Evolutionary conservation across 192 early-diverging fungal genomes (phyloP).

Genomic region (Backusella macrospora): DNA sequence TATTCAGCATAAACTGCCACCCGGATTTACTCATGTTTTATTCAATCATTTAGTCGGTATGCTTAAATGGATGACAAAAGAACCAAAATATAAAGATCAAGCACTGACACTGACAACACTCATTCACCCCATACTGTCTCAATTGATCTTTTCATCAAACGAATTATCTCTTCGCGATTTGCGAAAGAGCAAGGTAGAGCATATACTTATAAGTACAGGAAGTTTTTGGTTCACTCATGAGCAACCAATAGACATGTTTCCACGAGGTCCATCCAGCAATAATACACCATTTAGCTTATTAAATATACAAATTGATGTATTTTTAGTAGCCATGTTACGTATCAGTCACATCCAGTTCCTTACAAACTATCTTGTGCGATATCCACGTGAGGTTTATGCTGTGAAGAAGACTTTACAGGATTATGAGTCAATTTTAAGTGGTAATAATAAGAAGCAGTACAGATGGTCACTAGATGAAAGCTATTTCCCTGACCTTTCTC

Average conservation of each 20-base stretch:
- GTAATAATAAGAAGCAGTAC: background rate
- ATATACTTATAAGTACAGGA: conserved; percentile 50
- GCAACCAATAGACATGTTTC: conserved; percentile 55
- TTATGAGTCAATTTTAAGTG: conserved; percentile 39
- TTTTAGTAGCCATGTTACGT: conserved; percentile 51
- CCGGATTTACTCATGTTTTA: conserved; percentile 51
- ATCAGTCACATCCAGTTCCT: conserved; percentile 61
- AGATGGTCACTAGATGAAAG: conserved; percentile 27
- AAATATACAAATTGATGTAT: conserved; percentile 47
- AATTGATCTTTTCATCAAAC: conserved; percentile 54
- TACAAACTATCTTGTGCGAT: conserved; percentile 54
- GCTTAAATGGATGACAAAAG: conserved; percentile 56
- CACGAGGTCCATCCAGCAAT: conserved; percentile 31
- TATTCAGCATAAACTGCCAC: conserved; percentile 52
- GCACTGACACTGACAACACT: conserved; percentile 41
- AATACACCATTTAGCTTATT: conserved; percentile 39
- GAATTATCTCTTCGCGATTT: conserved; percentile 54
- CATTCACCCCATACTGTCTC: conserved; percentile 50
- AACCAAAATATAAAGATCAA: conserved; percentile 40
- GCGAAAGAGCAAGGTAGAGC: conserved; percentile 59
- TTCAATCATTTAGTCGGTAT: conserved; percentile 60
- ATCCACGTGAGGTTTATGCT: conserved; percentile 50
- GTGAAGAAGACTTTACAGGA: conserved; percentile 52
- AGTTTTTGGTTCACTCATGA: conserved; percentile 59
- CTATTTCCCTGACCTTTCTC: conserved; percentile 45